phyloP scores from a whole-genome alignment of 306 rosid species.

The Cyclanthera cordifolia region DNA sequence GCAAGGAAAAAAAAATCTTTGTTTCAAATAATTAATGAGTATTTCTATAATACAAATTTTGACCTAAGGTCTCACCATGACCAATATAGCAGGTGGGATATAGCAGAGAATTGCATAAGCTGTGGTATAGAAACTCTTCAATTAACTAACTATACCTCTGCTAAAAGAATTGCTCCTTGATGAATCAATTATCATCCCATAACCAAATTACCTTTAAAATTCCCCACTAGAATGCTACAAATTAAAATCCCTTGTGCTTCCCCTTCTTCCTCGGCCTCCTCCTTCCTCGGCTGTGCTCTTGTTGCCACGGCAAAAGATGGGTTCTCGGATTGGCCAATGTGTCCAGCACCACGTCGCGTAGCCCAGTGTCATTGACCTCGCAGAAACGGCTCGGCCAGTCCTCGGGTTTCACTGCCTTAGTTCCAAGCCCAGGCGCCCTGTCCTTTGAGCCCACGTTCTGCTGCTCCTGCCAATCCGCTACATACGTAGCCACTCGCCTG shows the following conservation, averaged over 20 bases:
- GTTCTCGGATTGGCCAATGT: slow-evolving; percentile 23
- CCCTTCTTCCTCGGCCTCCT: slow-evolving; percentile 6
- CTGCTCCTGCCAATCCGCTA: slow-evolving; percentile 51
- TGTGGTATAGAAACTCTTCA: background rate
- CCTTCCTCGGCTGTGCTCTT: background rate
- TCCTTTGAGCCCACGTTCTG: slow-evolving; percentile 62
- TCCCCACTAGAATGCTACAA: background rate
- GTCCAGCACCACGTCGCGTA: slow-evolving; percentile 32
- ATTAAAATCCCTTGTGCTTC: slow-evolving; percentile 4
- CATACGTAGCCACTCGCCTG: slow-evolving; percentile 66
- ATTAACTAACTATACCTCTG: background rate
- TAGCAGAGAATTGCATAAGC: background rate
- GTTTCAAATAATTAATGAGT: background rate
- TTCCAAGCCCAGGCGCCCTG: slow-evolving; percentile 74
- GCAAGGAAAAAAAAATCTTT: background rate
- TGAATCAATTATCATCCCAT: background rate
- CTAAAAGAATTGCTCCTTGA: background rate
- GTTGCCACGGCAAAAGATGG: slow-evolving; percentile 47
- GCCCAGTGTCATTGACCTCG: slow-evolving; percentile 40
- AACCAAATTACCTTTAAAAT: background rate
- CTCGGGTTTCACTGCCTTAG: slow-evolving; percentile 41
- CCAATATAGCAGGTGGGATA: background rate
- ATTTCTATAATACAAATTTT: background rate
- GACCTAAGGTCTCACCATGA: background rate
- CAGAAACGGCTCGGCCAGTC: slow-evolving; percentile 65